phyloP scores from a whole-genome alignment of 2,329 filamentous ascomycete genomes.

The Colletotrichum sp. region DNA sequence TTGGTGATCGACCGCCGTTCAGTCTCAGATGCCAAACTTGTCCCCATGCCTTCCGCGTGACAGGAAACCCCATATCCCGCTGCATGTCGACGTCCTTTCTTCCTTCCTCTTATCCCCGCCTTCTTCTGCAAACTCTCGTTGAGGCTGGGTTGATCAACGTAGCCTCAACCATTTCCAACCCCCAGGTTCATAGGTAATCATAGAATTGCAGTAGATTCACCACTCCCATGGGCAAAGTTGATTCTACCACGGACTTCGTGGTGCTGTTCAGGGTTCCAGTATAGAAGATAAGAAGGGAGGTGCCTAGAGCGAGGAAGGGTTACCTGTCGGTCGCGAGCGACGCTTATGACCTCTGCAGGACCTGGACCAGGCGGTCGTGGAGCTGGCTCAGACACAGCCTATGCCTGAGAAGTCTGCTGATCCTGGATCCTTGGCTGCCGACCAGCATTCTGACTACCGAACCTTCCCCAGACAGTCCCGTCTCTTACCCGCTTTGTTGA shows the following conservation, averaged over 20 bases:
- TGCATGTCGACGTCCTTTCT: background rate
- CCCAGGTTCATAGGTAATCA: background rate
- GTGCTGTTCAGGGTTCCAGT: background rate
- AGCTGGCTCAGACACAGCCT: slow-evolving; percentile 1
- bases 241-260: background rate
- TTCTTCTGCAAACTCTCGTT: background rate
- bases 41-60: slow-evolving; percentile 3
- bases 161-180: background rate
- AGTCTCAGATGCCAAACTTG: slow-evolving; percentile 24
- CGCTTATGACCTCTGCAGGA: background rate
- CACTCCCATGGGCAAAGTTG: background rate
- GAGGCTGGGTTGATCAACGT: background rate
- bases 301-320: background rate
- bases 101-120: background rate
- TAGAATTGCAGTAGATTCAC: background rate
- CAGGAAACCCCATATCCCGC: background rate
- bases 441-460: background rate
- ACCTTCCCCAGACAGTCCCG: background rate
- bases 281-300: background rate
- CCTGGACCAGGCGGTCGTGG: background rate
- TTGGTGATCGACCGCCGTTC: slow-evolving; percentile 13
- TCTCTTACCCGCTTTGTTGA: background rate
- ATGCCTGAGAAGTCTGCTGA: background rate
- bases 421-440: slow-evolving; percentile 4
- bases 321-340: background rate